Evolutionary conservation across 202 grass and related monocot species (phyloP).

Genomic region (Brachypodium distachyon): DNA sequence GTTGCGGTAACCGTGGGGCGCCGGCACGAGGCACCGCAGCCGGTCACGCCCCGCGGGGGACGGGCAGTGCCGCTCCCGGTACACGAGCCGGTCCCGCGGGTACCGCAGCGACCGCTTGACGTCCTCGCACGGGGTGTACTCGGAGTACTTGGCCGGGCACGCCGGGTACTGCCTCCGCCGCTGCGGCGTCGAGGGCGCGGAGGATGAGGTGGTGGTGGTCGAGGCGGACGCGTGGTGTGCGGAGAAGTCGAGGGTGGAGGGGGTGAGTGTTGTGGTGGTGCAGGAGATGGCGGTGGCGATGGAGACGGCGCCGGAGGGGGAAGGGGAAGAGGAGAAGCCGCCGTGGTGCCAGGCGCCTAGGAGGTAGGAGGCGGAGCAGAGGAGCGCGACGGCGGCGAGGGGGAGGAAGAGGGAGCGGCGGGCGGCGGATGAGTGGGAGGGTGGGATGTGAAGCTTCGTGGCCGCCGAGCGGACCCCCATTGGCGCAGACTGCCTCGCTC

Average conservation of each 20-base stretch:
- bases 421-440: constrained; percentile 19
- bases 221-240: constrained; percentile 31
- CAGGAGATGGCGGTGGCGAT: constrained; percentile 27
- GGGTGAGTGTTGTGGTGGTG: background rate
- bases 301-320: background rate
- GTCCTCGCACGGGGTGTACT: constrained; percentile 97
- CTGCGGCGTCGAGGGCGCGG: background rate
- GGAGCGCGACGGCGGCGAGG: constrained; percentile 28
- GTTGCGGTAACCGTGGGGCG: constrained; percentile 52
- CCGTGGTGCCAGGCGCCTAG: constrained; percentile 58
- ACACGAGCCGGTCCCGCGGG: constrained; percentile 63
- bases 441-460: constrained; percentile 48
- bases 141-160: constrained; percentile 56
- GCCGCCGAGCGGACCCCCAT: constrained; percentile 45
- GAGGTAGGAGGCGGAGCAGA: constrained; percentile 65
- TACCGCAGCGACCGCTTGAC: constrained; percentile 68
- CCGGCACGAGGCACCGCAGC: constrained; percentile 74
- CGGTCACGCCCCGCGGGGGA: constrained; percentile 37
- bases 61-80: constrained; percentile 85
- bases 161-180: constrained; percentile 29
- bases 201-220: background rate
- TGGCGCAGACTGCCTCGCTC: background rate
- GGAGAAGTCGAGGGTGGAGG: constrained; percentile 47
- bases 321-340: constrained; percentile 5
- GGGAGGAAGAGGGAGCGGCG: constrained; percentile 38